A percentile compares a stretch with the other conserved stretches of the same genome.
phyloP scores from a whole-genome alignment of 257 asterid species.

The Lantana camara region DNA sequence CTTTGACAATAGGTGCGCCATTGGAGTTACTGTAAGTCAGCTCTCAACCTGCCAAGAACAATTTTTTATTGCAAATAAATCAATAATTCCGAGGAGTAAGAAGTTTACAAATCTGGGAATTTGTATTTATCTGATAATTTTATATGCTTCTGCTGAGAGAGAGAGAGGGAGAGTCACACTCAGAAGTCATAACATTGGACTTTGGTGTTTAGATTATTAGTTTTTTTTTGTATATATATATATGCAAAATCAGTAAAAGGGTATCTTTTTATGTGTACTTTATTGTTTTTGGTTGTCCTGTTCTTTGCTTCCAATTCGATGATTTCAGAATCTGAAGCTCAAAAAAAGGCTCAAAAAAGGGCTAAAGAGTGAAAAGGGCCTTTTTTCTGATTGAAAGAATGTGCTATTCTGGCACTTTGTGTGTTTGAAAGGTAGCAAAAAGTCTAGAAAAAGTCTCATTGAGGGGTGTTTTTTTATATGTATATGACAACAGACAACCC shows the following conservation, averaged over 20 bases:
- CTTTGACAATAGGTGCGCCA: conserved; percentile 36
- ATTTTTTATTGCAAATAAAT: conserved; percentile 25
- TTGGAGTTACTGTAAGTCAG: conserved; percentile 63
- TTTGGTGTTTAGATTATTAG: conserved; percentile 19
- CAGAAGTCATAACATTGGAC: conserved; percentile 31
- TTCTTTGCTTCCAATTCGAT: conserved; percentile 19
- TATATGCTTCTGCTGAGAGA: conserved; percentile 21
- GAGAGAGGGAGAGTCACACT: no score
- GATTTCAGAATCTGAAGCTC: conserved; percentile 26
- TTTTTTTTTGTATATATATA: conserved; percentile 3
- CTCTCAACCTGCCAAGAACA: conserved; percentile 40
- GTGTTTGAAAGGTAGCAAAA: conserved; percentile 36
- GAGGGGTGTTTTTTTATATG: conserved; percentile 6
- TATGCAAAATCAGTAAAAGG: neutral
- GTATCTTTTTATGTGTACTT: conserved; percentile 39
- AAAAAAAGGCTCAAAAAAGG: neutral
- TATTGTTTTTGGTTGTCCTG: conserved; percentile 19
- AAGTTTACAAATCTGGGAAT: conserved; percentile 26
- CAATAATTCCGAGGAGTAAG: conserved; percentile 28
- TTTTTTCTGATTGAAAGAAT: conserved; percentile 19
- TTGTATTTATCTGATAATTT: conserved; percentile 24
- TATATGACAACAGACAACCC: neutral
- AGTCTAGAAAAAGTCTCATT: conserved; percentile 41
- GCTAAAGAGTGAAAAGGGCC: conserved; percentile 33
- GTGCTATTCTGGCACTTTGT: conserved; percentile 21